Base-by-base conservation (phyloP, 176 grass and related monocot species). In the Zoysia japonica region DNA sequence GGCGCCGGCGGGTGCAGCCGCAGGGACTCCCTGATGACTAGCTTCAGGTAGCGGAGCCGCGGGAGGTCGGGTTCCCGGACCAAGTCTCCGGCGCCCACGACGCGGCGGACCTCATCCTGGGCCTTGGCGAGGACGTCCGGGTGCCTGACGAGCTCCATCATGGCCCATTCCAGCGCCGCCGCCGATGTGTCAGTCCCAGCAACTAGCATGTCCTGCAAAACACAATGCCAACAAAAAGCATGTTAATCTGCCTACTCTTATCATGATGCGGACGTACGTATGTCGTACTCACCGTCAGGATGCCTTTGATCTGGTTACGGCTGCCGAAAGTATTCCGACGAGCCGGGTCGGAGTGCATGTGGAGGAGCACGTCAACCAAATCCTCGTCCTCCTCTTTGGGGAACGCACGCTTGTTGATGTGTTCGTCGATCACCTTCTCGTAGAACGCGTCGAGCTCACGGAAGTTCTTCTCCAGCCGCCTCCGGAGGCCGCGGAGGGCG, bases 331-430 rank as follows among this genome's bases (percentile, higher is more conserved):
- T 88, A 75, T 38, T 83, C 60, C 68, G 53, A 56, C 85, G 64
- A 61, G 77, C 75, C 2, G 90, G 88, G 67, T 97, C 88, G 15
- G 17, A 39, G 46, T 85, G 90, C 57, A 97, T 79, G 35, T 74
- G 78, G 5, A 93, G 94, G 47, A 93, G 86, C 19, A 97, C 87
- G 66, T 89, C 77, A 0, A 97, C 88, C 47, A 97, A 66, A 63
- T 97, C 93, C 15, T 80, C 66, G 63, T 97, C 93, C 11, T 80
- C 60, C 43, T 3, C 87, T 82, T 1, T 82, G 60, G 67, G 84
- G 42, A 5, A 4, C 3, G 66, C 15, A 13, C 3, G 15, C 14
- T 71, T 68, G 5, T 52, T 53, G 7, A 67, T 48, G 65, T 97
- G 94, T n/a, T 80, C 85, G n/a, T 91, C 76, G 68, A 97, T 89